Evolutionary conservation across 2,329 filamentous ascomycete species (phyloP), one percentile per base, ranked within the genome.

Genomic region (Neofusicoccum laricinum): DNA sequence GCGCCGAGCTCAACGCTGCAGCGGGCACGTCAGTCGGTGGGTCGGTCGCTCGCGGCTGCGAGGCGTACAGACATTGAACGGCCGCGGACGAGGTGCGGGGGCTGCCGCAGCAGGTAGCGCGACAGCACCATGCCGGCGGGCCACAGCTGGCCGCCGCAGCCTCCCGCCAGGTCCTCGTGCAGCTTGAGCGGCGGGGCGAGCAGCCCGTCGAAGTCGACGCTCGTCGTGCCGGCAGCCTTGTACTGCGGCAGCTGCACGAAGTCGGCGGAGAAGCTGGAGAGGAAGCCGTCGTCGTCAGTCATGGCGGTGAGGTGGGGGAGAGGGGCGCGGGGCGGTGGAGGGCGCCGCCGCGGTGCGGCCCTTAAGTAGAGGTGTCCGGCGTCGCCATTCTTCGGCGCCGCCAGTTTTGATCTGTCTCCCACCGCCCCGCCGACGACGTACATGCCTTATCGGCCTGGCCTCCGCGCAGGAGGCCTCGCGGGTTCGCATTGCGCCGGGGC

Each of bases 111-210:
- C 84, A 98, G 85, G 75, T 98, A 96, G 77, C 90, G 92, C 19
- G 90, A 86, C 61, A 99, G 82, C 15, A 95, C 86, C 87, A 96
- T 90, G 11, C 95, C 95, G 0, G 94, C 94, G 2, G 93, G 94
- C 95, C 95, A 98, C 11, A 96, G 84, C 78, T 96, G 91, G 2
- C 95, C 95, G 55, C 95, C 95, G 76, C 95, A 98, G 66, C 95
- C 95, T 67, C 91, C 87, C 64, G 86, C 87, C 53, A 97, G 84
- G 77, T 98, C 93, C 76, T 97, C 93, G 71, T 91, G 90, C 15
- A 98, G 85, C 66, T 85, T 83, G 66, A 98, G 83, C 49, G 90
- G 88, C 53, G 85, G 80, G 19, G 82, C 77, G 38, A 97, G 83
- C 61, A 95, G 84, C 43, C 91, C 90, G 67, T 90, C 89, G 72